Evolutionary conservation across 2,329 filamentous ascomycete genomes (phyloP).

Genomic region (Cryphonectria radicalis): DNA sequence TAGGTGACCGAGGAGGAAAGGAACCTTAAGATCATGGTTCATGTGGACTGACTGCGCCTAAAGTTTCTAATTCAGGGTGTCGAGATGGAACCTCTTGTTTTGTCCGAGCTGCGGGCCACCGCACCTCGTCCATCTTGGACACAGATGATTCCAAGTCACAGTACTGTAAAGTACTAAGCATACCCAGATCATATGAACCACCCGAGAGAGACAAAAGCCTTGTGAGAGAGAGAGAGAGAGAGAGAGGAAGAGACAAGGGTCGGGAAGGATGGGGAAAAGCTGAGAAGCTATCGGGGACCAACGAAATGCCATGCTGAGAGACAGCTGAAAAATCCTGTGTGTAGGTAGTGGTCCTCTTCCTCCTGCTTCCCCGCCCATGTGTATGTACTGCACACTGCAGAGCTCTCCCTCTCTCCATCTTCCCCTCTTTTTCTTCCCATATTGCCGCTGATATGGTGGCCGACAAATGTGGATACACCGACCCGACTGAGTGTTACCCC

Average conservation of each 20-base stretch:
- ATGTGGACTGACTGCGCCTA: neutral
- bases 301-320: conserved; percentile 18
- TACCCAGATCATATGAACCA: conserved; percentile 2
- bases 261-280: conserved; percentile 13
- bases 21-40: neutral
- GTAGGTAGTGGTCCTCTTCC: neutral
- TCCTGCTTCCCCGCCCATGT: neutral
- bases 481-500: conserved; percentile 14
- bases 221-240: neutral
- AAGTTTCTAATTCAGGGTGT: conserved; percentile 17
- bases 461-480: neutral
- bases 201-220: neutral
- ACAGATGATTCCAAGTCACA: neutral
- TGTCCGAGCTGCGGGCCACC: neutral
- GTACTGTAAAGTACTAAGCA: neutral
- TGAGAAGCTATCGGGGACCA: conserved; percentile 3
- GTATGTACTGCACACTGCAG: neutral
- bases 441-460: neutral
- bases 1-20: neutral
- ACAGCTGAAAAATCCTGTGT: conserved; percentile 16
- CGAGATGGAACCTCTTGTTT: conserved; percentile 16
- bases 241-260: conserved; percentile 2
- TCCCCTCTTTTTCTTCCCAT: neutral
- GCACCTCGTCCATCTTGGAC: neutral
- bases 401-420: too few species aligned